A percentile compares a stretch with the other conserved stretches of the same genome.
These are phyloP conservation scores for Phanerochaete sordida DNA, from an alignment of 768 basidiomycete species.

Conservation along the genomic window DNA sequence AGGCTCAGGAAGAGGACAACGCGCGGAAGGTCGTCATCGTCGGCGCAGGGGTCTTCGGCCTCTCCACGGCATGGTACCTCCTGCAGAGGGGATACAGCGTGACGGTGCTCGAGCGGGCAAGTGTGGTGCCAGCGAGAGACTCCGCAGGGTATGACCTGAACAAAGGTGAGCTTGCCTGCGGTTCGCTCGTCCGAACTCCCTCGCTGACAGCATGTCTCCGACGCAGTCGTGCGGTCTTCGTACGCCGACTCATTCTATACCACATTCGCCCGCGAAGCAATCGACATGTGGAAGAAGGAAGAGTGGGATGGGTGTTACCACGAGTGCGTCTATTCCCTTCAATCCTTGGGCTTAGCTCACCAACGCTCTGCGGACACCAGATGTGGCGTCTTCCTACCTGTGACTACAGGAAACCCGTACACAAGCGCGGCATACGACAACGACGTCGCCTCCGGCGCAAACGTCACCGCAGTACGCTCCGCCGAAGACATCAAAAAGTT, in stretches of 20 bases:
- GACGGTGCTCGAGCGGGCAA: slow-evolving; percentile 72
- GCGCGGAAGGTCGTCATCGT: slow-evolving; percentile 53
- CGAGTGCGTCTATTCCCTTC: slow-evolving; percentile 50
- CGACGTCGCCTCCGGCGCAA: slow-evolving; percentile 55
- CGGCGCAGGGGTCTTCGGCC: slow-evolving; percentile 83
- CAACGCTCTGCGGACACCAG: slow-evolving; percentile 30
- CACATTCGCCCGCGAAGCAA: slow-evolving; percentile 71
- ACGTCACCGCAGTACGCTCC: slow-evolving; percentile 37
- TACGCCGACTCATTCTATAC: slow-evolving; percentile 71
- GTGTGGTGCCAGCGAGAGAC: slow-evolving; percentile 72
- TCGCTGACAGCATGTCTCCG: no score
- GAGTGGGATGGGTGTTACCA: slow-evolving; percentile 77
- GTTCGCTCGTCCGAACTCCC: no score
- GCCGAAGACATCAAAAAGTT: slow-evolving; percentile 38
- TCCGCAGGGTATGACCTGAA: slow-evolving; percentile 64
- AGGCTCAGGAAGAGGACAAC: not conserved
- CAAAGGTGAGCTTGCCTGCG: slow-evolving; percentile 29
- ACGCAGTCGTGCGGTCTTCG: slow-evolving; percentile 67
- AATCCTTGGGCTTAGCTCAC: not conserved
- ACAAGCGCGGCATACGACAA: slow-evolving; percentile 56
- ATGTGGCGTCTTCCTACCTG: slow-evolving; percentile 67
- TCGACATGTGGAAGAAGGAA: slow-evolving; percentile 67
- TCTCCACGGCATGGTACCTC: slow-evolving; percentile 83
- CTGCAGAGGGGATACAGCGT: slow-evolving; percentile 67
- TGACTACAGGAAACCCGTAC: slow-evolving; percentile 35